phyloP scores from a whole-genome alignment of 306 rosid species.

The Lablab purpureus region DNA sequence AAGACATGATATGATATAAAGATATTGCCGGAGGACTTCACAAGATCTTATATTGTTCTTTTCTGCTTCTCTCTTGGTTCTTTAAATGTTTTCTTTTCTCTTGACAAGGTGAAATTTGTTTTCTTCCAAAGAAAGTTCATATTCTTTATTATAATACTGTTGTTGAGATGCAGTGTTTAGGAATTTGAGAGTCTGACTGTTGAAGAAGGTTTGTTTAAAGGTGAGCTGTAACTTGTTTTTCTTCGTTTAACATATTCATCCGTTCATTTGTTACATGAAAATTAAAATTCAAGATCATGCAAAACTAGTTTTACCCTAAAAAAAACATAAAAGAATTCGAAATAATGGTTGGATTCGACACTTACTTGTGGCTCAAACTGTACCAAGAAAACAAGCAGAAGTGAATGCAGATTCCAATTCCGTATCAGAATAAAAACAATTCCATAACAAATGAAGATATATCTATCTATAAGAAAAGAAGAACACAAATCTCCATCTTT shows the following conservation, averaged over 20 bases:
- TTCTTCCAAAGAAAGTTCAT: conserved; percentile 36
- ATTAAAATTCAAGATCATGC: conserved; percentile 19
- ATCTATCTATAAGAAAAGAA: conserved; percentile 4
- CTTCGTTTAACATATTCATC: conserved; percentile 48
- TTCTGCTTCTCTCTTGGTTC: not conserved
- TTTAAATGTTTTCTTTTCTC: conserved; percentile 21
- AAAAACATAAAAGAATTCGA: not conserved
- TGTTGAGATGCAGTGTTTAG: conserved; percentile 51
- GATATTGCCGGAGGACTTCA: conserved; percentile 22
- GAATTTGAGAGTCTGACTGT: conserved; percentile 59
- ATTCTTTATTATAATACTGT: conserved; percentile 51
- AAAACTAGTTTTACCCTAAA: conserved; percentile 28
- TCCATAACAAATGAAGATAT: not conserved
- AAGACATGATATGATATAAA: conserved; percentile 26
- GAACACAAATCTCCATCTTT: not conserved
- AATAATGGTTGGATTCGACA: conserved; percentile 12
- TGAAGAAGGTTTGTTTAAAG: conserved; percentile 57
- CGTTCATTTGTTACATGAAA: conserved; percentile 33
- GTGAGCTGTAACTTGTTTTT: conserved; percentile 57
- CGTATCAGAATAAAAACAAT: not conserved
- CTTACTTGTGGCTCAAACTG: not conserved
- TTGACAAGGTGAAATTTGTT: conserved; percentile 45
- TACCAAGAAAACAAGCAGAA: not conserved
- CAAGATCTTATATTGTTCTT: conserved; percentile 33
- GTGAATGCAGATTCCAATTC: conserved; percentile 1